Percentiles rank a stretch among this genome's conserved stretches.
Evolutionary conservation across 257 asterid species (phyloP).

Genomic region (Gentiana dahurica): DNA sequence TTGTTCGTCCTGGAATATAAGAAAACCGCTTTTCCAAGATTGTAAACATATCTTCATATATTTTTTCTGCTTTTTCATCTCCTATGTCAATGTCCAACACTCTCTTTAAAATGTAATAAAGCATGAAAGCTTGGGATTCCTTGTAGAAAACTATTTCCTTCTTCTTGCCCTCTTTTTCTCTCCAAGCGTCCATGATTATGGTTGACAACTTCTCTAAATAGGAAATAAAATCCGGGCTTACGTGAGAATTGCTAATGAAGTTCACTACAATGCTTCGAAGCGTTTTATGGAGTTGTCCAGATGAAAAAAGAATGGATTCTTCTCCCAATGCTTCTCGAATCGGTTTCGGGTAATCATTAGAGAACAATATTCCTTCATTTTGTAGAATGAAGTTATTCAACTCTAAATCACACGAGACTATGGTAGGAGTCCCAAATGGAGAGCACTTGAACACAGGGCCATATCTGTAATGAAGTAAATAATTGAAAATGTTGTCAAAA

Average conservation of each 20-base stretch:
- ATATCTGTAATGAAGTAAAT: conserved; percentile 21
- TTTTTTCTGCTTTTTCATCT: conserved; percentile 37
- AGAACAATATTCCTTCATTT: conserved; percentile 51
- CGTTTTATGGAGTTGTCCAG: conserved; percentile 51
- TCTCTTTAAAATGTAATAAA: conserved; percentile 49
- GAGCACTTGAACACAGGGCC: conserved; percentile 59
- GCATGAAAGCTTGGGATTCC: conserved; percentile 65
- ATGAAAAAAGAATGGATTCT: conserved; percentile 42
- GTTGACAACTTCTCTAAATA: conserved; percentile 23
- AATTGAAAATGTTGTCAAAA: too few species aligned
- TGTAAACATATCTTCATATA: conserved; percentile 46
- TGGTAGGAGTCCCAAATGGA: conserved; percentile 53
- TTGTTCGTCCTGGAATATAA: conserved; percentile 60
- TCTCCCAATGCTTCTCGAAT: conserved; percentile 47
- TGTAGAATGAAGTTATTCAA: conserved; percentile 49
- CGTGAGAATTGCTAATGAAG: conserved; percentile 38
- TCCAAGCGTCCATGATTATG: conserved; percentile 30
- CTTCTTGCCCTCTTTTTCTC: conserved; percentile 8
- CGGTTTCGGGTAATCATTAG: conserved; percentile 50
- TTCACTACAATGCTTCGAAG: conserved; percentile 29
- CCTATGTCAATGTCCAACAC: conserved; percentile 43
- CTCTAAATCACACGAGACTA: conserved; percentile 65
- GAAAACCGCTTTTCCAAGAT: conserved; percentile 78
- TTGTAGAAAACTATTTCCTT: conserved; percentile 30
- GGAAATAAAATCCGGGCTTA: conserved; percentile 23